Base-by-base conservation (phyloP, 192 early-diverging fungal species). In the Linderina pennispora region DNA sequence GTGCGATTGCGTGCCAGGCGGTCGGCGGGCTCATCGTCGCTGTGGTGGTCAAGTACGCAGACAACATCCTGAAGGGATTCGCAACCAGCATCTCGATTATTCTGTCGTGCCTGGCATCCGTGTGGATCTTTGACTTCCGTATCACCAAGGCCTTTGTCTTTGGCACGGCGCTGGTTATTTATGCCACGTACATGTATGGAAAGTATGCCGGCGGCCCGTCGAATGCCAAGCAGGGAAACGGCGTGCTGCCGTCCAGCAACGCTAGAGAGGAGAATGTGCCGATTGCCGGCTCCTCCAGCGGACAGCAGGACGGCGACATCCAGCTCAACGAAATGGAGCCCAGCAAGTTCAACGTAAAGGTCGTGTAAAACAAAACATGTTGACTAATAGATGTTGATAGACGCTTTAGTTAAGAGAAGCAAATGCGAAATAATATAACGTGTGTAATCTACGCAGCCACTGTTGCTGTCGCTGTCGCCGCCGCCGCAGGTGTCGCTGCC, bases 21-120 rank as follows among this genome's bases (percentile, higher is more conserved):
- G 55, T 87, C 14, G 96, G 96, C 28, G 96, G 96, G 4, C 70
- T 99, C 7, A 81, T 99, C 45, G 96, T 97, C 1, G 92, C 96
- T 0, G 53, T 99, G 1, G 94, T 99, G 2, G 94, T 99, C 32
- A 94, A 97, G 73, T 97, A 92, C 62, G 94, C 96, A 0, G 94
- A 99, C 57, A 99, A 97, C 53, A 97, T 99, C 47, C 74, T 99
- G 26, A 99, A 99, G 59, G 92, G 96, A n/a, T 99, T 99, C 76
- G 92, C 96, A 8, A 97, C 94, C 5, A 90, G 87, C 43, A 83
- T 99, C 41, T 90, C 92, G 26, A 97, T 99, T 44, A 84, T 99
- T 28, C 75, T 99, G 31, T 94, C 90, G 7, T 87, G 79, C 31
- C 48, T 92, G 43, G 82, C 84, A 1, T 92, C 89, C 36, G 78